Conservation (phyloP, 257 asterid genomes). For the Coffea canephora region DNA sequence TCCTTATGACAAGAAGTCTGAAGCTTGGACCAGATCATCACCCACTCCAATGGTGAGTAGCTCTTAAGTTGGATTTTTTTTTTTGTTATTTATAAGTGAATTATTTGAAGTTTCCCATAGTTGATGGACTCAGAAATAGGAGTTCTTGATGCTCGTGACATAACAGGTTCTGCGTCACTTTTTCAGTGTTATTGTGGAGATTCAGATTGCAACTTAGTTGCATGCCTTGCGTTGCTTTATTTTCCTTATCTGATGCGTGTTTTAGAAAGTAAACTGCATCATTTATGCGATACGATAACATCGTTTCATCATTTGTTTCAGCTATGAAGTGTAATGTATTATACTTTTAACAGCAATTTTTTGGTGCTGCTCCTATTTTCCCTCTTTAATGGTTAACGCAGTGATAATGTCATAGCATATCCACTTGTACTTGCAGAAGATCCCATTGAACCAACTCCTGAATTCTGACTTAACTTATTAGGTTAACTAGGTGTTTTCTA, state of each 20-base stretch:
- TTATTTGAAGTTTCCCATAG: not conserved
- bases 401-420: not conserved
- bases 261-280: not conserved
- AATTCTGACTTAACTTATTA: not conserved
- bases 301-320: not conserved
- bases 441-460: not conserved
- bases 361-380: not conserved
- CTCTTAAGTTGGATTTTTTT: constrained; percentile 11
- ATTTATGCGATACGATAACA: not conserved
- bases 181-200: not conserved
- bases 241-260: not conserved
- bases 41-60: constrained; percentile 71
- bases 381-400: not conserved
- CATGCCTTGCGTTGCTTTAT: not conserved
- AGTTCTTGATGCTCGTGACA: not conserved
- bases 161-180: not conserved
- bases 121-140: not conserved
- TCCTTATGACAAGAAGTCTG: constrained; percentile 75
- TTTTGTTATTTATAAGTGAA: constrained; percentile 4
- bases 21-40: constrained; percentile 77
- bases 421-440: not conserved
- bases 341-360: not conserved
- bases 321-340: not conserved
- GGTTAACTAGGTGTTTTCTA: too few relatives aligned
- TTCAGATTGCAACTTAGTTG: not conserved